Base-by-base conservation (phyloP, 2,329 filamentous ascomycete genomes). In the Sporothrix pseudoabietina region DNA sequence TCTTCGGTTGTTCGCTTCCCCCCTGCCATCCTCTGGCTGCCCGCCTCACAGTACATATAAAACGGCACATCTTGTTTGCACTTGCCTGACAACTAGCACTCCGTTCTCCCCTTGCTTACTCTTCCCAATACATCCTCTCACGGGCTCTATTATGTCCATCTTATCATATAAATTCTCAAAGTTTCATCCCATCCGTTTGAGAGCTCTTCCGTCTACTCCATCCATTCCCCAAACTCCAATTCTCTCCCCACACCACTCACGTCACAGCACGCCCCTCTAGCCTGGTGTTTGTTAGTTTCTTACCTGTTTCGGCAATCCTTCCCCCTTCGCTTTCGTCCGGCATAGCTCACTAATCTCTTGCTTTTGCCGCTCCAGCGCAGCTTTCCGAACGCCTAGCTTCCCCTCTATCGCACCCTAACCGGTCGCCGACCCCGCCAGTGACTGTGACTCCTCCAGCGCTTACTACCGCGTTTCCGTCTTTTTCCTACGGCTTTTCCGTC, bases 241-340 rank as follows among this genome's bases (percentile, higher is more conserved):
- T 65, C 61, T 12, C 41, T 68, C 66, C 65, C 65, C 65, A 69
- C 65, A 39, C 44, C 19, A 55, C 47, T 39, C 66, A 26, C 65
- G 65, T 52, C 44, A 68, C 65, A 35, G 65, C 8, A 22, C 22
- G 14, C 61, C 32, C 44, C 70, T 30, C n/a, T 69, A 69, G 63
- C 44, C 30, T 63, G 68, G 55, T 73, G 57, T 71, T 71, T 35
- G 35, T 35, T 73, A 71, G 72, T 71, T 66, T 52, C 57, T 65
- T 73, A 44, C 72, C 68, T 39, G 47, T 66, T 59, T 71, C 35
- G 72, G 72, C 57, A 65, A 57, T 73, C 44, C 55, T 71, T 47
- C 61, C 61, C 39, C 39, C 61, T 66, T 66, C 39, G 35, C 69
- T 71, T 49, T 49, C 16, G 69, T 10, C 10, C 44, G 55, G 69